Evolutionary conservation across 1,284 basidiomycete genomes (phyloP), one percentile per base, ranked within the genome.

Genomic region (Sporisorium scitamineum): DNA sequence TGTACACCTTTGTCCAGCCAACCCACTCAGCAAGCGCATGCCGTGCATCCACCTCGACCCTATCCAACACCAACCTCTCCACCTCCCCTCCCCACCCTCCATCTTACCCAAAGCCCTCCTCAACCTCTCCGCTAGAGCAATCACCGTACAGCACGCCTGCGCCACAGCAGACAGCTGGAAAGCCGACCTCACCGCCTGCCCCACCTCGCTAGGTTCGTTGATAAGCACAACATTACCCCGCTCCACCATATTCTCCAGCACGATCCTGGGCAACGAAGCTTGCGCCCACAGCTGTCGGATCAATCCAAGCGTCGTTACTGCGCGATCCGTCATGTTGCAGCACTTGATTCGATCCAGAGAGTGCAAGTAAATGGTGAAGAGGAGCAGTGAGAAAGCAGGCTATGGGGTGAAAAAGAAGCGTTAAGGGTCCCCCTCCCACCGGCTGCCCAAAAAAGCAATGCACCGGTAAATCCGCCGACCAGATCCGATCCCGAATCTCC

Each of bases 91-190:
- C 14, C 5, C 20, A 7, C 26, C 13, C 5, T 48, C 37, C 0
- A 22, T 22, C 13, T 18, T 22, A 5, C 14, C 4, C 26, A 47
- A 5, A 1, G 45, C 37, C 1, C 18, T 11, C 34, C 54, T 13
- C 3, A 58, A 5, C 18, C 11, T n/a, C n/a, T 59, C 42, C 0
- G 60, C 61, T 0, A 72, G 45, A 5, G 48, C 48, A 32, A 60
- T 56, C 0, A 41, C 61, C 7, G 60, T 61, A 14, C 32, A 41
- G n/a, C 48, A 55, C 13, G 56, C 70, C 53, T 72, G 70, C 5
- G 70, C 70, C 18, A 65, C 64, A 6, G 70, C 64, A 2, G 70
- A 63, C 16, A 72, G 32, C 22, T 57, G 70, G 18, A 72, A 68
- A 13, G 61, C 63, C 13, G 60, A 60, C 24, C 61, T n/a, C 1